phyloP scores from a whole-genome alignment of 1,139 yeast species.

The Diutina pseudorugosa region DNA sequence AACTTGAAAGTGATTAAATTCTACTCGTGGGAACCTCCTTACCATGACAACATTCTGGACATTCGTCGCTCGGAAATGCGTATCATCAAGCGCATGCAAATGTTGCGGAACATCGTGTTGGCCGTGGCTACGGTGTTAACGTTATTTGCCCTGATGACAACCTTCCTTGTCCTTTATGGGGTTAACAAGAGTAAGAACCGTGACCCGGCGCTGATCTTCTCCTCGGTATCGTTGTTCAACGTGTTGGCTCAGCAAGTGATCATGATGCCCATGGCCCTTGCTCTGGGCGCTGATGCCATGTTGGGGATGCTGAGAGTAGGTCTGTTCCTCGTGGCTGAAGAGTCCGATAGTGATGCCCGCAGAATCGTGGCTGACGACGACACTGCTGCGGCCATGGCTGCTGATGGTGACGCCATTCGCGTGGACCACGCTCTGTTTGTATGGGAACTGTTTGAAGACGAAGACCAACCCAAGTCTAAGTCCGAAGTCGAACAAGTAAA shows the following conservation, averaged over 20 bases:
- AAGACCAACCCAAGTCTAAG: conserved; percentile 9
- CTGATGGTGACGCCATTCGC: conserved; percentile 22
- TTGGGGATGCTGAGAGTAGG: conserved; percentile 52
- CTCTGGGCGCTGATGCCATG: conserved; percentile 58
- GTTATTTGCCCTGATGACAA: conserved; percentile 53
- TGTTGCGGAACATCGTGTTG: conserved; percentile 12
- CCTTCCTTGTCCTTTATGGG: conserved; percentile 61
- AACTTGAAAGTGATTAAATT: conserved; percentile 59
- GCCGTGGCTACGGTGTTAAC: conserved; percentile 53
- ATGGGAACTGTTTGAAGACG: conserved; percentile 48
- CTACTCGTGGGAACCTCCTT: conserved; percentile 30
- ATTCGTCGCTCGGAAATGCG: background rate
- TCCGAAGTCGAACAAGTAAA: conserved; percentile 6
- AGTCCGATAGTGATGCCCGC: background rate
- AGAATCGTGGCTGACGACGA: background rate
- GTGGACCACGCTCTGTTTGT: conserved; percentile 45
- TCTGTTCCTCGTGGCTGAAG: conserved; percentile 6
- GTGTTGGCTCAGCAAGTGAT: conserved; percentile 39
- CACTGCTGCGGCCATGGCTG: conserved; percentile 6
- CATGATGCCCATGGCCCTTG: conserved; percentile 60
- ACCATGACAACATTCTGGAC: conserved; percentile 1
- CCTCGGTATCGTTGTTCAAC: conserved; percentile 69
- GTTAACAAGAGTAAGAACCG: conserved; percentile 29
- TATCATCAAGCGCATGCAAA: conserved; percentile 1
- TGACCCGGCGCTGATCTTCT: conserved; percentile 58